These are phyloP conservation scores for Mycena pura DNA, from an alignment of 768 basidiomycete species.

Conservation along the genomic window DNA sequence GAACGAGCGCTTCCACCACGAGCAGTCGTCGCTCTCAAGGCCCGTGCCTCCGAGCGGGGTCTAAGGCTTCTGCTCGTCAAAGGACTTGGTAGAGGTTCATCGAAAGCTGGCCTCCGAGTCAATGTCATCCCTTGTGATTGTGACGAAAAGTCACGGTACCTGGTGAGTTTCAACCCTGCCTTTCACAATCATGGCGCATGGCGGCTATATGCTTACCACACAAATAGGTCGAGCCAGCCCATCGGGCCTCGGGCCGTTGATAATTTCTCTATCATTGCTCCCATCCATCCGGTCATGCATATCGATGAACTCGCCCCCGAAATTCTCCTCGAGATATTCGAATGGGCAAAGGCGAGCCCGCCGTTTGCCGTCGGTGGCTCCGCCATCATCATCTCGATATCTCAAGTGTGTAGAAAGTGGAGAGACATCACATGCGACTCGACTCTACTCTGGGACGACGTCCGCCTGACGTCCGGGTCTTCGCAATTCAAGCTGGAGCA, in stretches of 20 bases:
- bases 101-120: too few relatives aligned
- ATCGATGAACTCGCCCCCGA: constrained; percentile 2
- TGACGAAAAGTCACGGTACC: too few relatives aligned
- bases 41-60: constrained; percentile 13
- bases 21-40: background rate
- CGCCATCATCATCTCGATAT: background rate
- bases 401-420: constrained; percentile 9
- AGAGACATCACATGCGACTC: background rate
- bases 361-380: constrained; percentile 1
- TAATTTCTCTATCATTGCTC: background rate
- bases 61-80: constrained; percentile 14
- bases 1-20: constrained; percentile 9
- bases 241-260: too few relatives aligned
- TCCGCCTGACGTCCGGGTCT: background rate
- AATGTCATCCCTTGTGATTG: too few relatives aligned
- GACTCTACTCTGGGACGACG: constrained; percentile 4
- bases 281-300: background rate
- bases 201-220: too few relatives aligned
- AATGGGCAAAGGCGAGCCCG: background rate
- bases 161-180: too few relatives aligned
- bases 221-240: too few relatives aligned
- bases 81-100: constrained; percentile 13
- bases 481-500: background rate
- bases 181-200: too few relatives aligned
- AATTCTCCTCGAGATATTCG: constrained; percentile 9